Conservation (phyloP, 1,284 basidiomycete genomes). For the Trametes pubescens region DNA sequence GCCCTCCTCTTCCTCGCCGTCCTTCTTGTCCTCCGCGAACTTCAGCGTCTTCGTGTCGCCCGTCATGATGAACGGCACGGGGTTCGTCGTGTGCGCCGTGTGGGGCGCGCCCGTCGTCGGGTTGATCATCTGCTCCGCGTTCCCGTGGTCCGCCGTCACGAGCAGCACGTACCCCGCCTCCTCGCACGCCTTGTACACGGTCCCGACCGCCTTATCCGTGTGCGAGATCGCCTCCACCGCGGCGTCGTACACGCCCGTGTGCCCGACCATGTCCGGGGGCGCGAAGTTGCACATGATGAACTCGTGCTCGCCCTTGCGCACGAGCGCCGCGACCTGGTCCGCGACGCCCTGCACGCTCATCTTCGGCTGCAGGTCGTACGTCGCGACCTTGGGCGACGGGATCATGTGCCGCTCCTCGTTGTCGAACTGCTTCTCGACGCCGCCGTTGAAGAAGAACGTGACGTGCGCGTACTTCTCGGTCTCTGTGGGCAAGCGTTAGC, state of each 20-base stretch:
- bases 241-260: slow-evolving; percentile 89
- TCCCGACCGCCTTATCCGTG: slow-evolving; percentile 88
- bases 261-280: slow-evolving; percentile 94
- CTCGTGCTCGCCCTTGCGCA: slow-evolving; percentile 73
- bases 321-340: slow-evolving; percentile 88
- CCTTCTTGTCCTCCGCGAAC: slow-evolving; percentile 57
- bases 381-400: slow-evolving; percentile 88
- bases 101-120: slow-evolving; percentile 84
- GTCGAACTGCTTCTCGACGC: slow-evolving; percentile 89
- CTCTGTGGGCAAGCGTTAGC: slow-evolving; percentile 52
- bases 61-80: slow-evolving; percentile 82
- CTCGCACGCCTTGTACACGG: slow-evolving; percentile 85
- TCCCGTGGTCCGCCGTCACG: slow-evolving; percentile 93
- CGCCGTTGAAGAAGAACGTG: slow-evolving; percentile 97
- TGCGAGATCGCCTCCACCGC: slow-evolving; percentile 85
- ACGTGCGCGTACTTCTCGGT: slow-evolving; percentile 97
- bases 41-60: slow-evolving; percentile 60
- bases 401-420: slow-evolving; percentile 89
- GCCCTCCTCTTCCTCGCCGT: slow-evolving; percentile 69
- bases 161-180: slow-evolving; percentile 86
- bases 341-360: slow-evolving; percentile 90
- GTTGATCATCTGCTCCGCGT: slow-evolving; percentile 93
- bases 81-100: slow-evolving; percentile 87
- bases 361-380: slow-evolving; percentile 87
- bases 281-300: slow-evolving; percentile 98